Evolutionary conservation across 768 basidiomycete genomes (phyloP), one percentile per base, ranked within the genome.

Genomic region (Hydnum rufescens): DNA sequence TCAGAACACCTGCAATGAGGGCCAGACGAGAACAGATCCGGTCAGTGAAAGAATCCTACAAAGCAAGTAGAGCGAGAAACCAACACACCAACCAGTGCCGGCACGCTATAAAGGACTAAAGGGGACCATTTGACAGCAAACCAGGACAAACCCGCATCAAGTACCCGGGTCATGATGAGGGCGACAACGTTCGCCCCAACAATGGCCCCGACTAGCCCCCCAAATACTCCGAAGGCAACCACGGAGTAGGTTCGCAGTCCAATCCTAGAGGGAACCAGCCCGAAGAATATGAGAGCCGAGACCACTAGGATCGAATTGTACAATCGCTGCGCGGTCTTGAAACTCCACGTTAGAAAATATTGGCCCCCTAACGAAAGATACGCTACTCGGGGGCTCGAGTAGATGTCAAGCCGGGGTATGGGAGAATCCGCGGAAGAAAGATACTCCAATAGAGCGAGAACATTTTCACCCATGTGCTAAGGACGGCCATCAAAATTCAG

Each of bases 381-480:
- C 23, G 63, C 55, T 36, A 48, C 51, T 5, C 31, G 46, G 13
- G 53, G 53, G 4, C 31, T 31, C 5, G 54, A 50, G 42, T n/a
- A 36, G 28, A 66, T 58, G 1, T 74, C 75, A 8, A 87, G 69
- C 1, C 67, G 67, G 0, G 82, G 76, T n/a, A 89, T 66, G 5
- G 83, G 80, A 0, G 80, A 89, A 4, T 65, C 70, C 1, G 74
- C 61, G 0, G 80, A 78, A 0, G 87, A 78, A 19, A 95, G 73
- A 63, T 84, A 73, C 32, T 71, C 70, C 22, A 93, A 66, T 18
- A 95, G 74, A 0, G 83, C 83, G 13, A 92, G 75, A 2, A 78
- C 71, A 57, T 95, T 95, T 55, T 87, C 82, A 22, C 74, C 89
- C 78, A 96, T 90, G 66, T 95, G 81, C 71, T 89, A 66, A 5